Conservation (phyloP, 1,284 basidiomycete species). For the Tranzscheliella williamsii region DNA sequence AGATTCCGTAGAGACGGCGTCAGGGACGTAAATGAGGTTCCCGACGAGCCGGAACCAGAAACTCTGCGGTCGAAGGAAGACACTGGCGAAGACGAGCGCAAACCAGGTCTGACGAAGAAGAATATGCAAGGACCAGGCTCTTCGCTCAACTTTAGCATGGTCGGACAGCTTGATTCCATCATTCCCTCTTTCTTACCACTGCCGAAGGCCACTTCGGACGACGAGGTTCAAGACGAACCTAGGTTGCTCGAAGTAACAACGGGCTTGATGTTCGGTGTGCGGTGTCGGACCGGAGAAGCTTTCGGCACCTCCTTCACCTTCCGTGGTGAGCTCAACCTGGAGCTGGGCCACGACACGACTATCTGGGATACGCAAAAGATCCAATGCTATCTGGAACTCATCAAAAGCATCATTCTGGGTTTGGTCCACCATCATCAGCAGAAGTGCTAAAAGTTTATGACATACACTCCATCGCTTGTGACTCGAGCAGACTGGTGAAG, state of each 20-base stretch:
- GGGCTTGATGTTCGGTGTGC: slow-evolving; percentile 28
- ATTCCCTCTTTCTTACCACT: slow-evolving; percentile 7
- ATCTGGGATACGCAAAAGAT: slow-evolving; percentile 32
- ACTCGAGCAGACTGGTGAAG: no score
- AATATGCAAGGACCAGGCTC: slow-evolving; percentile 42
- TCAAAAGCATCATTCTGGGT: slow-evolving; percentile 21
- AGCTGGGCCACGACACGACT: slow-evolving; percentile 26
- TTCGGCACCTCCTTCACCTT: slow-evolving; percentile 38
- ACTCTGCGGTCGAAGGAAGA: neutral
- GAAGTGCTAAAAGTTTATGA: neutral
- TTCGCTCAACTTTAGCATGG: slow-evolving; percentile 40
- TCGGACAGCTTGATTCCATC: slow-evolving; percentile 20
- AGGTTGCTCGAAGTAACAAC: slow-evolving; percentile 9
- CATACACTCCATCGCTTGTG: no score
- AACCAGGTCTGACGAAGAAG: slow-evolving; percentile 31
- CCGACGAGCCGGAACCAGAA: neutral
- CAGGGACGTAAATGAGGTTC: slow-evolving; percentile 27
- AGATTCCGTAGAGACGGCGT: slow-evolving; percentile 32
- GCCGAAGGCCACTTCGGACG: neutral
- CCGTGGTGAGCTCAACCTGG: slow-evolving; percentile 25
- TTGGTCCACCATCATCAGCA: neutral
- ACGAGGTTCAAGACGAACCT: neutral
- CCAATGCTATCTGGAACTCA: slow-evolving; percentile 13
- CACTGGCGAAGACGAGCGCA: slow-evolving; percentile 24
- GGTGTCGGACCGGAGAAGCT: slow-evolving; percentile 27